These are phyloP conservation scores for Plasmodiophora brassicae DNA, from an alignment of 208 protist genomes.

Conservation along the genomic window DNA sequence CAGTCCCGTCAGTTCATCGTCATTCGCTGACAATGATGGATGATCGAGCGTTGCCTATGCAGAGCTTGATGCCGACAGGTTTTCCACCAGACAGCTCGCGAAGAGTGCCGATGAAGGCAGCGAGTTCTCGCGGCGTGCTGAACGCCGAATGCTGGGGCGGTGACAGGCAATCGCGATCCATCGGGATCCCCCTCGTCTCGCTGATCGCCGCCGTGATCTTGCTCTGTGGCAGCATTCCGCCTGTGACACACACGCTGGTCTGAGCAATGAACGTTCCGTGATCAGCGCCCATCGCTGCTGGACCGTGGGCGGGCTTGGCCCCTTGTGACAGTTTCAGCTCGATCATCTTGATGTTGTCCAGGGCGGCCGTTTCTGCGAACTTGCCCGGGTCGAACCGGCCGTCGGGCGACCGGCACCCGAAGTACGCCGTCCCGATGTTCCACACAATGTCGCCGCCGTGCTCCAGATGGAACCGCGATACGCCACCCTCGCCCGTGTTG, in stretches of 20 bases:
- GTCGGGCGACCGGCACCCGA: neutral
- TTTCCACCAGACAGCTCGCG: conserved; percentile 38
- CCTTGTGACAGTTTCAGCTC: conserved; percentile 43
- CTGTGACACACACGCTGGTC: neutral
- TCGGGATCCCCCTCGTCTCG: neutral
- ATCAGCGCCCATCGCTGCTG: no score
- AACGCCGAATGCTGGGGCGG: conserved; percentile 31
- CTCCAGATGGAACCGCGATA: conserved; percentile 19
- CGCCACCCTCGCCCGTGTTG: conserved; percentile 49
- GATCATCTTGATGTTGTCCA: conserved; percentile 38
- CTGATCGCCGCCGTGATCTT: conserved; percentile 40
- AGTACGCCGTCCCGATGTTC: conserved; percentile 48
- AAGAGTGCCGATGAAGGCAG: neutral
- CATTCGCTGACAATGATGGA: no score
- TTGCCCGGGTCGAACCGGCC: conserved; percentile 30
- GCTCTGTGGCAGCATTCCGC: conserved; percentile 27
- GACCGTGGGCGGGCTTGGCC: conserved; percentile 44
- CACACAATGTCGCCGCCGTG: conserved; percentile 41
- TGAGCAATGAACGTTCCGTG: neutral
- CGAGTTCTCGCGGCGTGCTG: neutral
- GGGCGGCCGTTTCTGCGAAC: neutral
- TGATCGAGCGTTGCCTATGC: conserved; percentile 20
- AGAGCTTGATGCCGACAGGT: conserved; percentile 45
- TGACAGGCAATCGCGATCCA: neutral
- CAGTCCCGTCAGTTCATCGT: no score